These are phyloP conservation scores for Helotiales sp. DNA, from an alignment of 2,329 filamentous ascomycete species.

Conservation along the genomic window DNA sequence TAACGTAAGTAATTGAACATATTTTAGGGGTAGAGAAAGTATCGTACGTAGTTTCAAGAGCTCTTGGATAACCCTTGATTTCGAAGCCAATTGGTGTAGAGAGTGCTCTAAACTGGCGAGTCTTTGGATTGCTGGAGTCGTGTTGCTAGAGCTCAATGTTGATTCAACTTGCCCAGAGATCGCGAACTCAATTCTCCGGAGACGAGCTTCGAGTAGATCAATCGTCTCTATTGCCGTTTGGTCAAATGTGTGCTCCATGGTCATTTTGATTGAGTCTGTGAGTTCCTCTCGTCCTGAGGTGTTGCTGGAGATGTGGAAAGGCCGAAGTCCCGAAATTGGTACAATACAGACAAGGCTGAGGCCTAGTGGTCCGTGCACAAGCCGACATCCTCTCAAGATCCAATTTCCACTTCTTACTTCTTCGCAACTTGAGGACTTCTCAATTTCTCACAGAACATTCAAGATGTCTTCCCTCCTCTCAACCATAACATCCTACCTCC, in stretches of 20 bases:
- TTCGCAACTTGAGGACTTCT: neutral
- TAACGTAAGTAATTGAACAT: conserved; percentile 21
- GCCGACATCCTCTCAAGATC: neutral
- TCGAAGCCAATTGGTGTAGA: conserved; percentile 39
- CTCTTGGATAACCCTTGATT: conserved; percentile 42
- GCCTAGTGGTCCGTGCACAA: conserved; percentile 5
- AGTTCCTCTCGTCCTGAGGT: neutral
- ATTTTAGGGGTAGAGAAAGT: too few species aligned
- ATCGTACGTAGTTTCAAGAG: conserved; percentile 42
- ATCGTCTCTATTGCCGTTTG: conserved; percentile 42
- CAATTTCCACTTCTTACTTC: neutral
- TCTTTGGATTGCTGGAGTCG: conserved; percentile 21
- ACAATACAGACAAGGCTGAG: neutral
- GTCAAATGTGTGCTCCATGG: conserved; percentile 41
- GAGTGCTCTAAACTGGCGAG: conserved; percentile 32
- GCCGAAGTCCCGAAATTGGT: neutral
- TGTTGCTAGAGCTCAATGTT: conserved; percentile 6
- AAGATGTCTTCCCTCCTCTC: conserved; percentile 11
- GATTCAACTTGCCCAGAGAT: conserved; percentile 30
- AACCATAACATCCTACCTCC: conserved; percentile 33
- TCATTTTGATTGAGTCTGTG: neutral
- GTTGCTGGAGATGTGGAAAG: neutral
- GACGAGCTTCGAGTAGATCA: conserved; percentile 40
- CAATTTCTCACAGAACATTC: neutral
- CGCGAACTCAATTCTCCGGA: conserved; percentile 41